phyloP scores from a whole-genome alignment of 2,329 filamentous ascomycete genomes.

The Teratosphaeria pseudoeucalypti region DNA sequence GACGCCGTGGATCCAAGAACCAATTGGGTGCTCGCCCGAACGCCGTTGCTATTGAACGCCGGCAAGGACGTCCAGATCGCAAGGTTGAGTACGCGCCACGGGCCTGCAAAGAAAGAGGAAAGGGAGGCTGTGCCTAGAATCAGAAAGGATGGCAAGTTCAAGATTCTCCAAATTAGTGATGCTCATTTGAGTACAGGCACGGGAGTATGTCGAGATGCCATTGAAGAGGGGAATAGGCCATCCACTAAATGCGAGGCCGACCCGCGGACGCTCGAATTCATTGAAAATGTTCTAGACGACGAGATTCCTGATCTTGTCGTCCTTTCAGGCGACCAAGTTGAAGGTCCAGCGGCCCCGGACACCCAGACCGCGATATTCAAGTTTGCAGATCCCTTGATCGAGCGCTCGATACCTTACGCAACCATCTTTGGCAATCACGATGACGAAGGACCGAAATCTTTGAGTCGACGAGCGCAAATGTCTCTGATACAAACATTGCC shows the following conservation, averaged over 20 bases:
- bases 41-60: constrained; percentile 59
- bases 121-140: constrained; percentile 64
- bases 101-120: constrained; percentile 51
- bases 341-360: constrained; percentile 85
- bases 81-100: constrained; percentile 68
- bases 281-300: constrained; percentile 72
- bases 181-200: constrained; percentile 85
- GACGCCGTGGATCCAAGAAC: constrained; percentile 83
- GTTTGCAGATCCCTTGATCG: constrained; percentile 71
- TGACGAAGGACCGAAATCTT: constrained; percentile 56
- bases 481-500: constrained; percentile 74
- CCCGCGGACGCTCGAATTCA: constrained; percentile 80
- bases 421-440: constrained; percentile 97
- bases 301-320: constrained; percentile 91
- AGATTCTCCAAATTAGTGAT: constrained; percentile 95
- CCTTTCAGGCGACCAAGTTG: constrained; percentile 87
- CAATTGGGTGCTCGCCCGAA: constrained; percentile 72
- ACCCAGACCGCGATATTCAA: constrained; percentile 92
- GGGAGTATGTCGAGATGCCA: constrained; percentile 75
- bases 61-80: constrained; percentile 54
- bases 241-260: constrained; percentile 67
- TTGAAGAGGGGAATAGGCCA: constrained; percentile 37
- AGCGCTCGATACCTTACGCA: constrained; percentile 83
- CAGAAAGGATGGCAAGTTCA: constrained; percentile 83
- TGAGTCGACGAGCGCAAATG: constrained; percentile 73